Percentiles rank a stretch among this genome's conserved stretches.
Conservation (phyloP, 1,139 yeast species). For the Geotrichum cucujoidarum region DNA sequence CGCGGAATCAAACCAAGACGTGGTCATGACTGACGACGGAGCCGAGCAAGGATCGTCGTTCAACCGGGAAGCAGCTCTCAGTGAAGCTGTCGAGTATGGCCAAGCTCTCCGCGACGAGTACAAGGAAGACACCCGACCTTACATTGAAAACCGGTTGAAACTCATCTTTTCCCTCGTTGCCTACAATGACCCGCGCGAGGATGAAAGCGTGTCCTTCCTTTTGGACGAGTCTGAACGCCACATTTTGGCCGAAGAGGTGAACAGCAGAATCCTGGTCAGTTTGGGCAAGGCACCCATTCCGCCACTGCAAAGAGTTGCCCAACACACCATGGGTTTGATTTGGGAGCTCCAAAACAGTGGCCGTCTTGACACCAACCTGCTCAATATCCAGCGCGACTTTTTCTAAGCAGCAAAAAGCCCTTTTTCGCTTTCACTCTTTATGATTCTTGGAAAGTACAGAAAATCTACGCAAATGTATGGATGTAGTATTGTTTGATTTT, state of each 20-base stretch:
- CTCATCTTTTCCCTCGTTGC: constrained; percentile 50
- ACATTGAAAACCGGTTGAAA: constrained; percentile 35
- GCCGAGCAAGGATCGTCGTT: constrained; percentile 1
- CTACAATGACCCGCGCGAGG: constrained; percentile 44
- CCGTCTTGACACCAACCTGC: constrained; percentile 33
- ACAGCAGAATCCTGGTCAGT: constrained; percentile 41
- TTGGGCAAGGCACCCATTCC: constrained; percentile 43
- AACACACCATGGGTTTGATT: constrained; percentile 36
- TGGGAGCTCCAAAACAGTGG: constrained; percentile 35
- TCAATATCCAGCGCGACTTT: constrained; percentile 39
- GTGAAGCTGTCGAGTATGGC: constrained; percentile 45
- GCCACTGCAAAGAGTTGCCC: constrained; percentile 38
- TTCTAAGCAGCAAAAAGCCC: constrained; percentile 20
- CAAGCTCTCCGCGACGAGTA: constrained; percentile 43
- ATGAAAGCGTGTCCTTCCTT: constrained; percentile 37
- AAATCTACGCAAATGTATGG: too few relatives aligned
- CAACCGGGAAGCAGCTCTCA: constrained; percentile 29
- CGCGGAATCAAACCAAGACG: neutral
- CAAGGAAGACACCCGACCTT: constrained; percentile 33
- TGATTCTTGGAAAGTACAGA: too few relatives aligned
- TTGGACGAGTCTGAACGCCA: constrained; percentile 38
- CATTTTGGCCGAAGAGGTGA: constrained; percentile 43
- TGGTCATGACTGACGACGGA: constrained; percentile 12
- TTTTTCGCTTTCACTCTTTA: constrained; percentile 21
- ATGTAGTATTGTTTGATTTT: too few relatives aligned